phyloP scores from a whole-genome alignment of 495 filamentous ascomycete species.

The Penicillium cosmopolitanum region DNA sequence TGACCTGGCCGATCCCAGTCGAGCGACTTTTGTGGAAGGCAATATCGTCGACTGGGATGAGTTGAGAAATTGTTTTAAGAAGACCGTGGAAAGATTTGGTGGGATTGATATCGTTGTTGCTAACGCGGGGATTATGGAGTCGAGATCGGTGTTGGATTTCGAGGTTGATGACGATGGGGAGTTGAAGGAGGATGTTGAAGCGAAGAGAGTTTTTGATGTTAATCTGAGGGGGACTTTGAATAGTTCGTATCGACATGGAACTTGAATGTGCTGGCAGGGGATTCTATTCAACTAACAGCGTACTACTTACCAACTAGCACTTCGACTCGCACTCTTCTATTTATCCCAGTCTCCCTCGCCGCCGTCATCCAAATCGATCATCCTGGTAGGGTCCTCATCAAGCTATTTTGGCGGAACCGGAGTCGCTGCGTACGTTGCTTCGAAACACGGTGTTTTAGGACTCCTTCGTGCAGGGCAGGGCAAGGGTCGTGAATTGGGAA shows the following conservation, averaged over 20 bases:
- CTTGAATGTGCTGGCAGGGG: no score
- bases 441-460: slow-evolving; percentile 37
- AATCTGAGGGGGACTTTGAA: slow-evolving; percentile 43
- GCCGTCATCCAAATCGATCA: slow-evolving; percentile 21
- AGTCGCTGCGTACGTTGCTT: slow-evolving; percentile 33
- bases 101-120: slow-evolving; percentile 66
- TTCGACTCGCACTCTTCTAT: slow-evolving; percentile 25
- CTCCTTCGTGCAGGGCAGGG: slow-evolving; percentile 33
- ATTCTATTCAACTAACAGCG: no score
- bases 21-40: slow-evolving; percentile 25
- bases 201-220: slow-evolving; percentile 32
- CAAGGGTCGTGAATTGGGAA: slow-evolving; percentile 17
- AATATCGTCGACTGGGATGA: slow-evolving; percentile 33
- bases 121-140: slow-evolving; percentile 67
- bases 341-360: slow-evolving; percentile 11
- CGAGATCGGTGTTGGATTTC: slow-evolving; percentile 20
- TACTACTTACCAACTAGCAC: slow-evolving; percentile 1
- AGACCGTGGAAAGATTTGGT: slow-evolving; percentile 52
- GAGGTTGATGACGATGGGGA: slow-evolving; percentile 24
- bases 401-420: slow-evolving; percentile 39
- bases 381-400: slow-evolving; percentile 32
- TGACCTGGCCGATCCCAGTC: slow-evolving; percentile 17
- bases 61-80: slow-evolving; percentile 55
- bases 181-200: slow-evolving; percentile 26
- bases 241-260: slow-evolving; percentile 19